phyloP scores from a whole-genome alignment of 257 asterid species.

The Anisodus acutangulus region DNA sequence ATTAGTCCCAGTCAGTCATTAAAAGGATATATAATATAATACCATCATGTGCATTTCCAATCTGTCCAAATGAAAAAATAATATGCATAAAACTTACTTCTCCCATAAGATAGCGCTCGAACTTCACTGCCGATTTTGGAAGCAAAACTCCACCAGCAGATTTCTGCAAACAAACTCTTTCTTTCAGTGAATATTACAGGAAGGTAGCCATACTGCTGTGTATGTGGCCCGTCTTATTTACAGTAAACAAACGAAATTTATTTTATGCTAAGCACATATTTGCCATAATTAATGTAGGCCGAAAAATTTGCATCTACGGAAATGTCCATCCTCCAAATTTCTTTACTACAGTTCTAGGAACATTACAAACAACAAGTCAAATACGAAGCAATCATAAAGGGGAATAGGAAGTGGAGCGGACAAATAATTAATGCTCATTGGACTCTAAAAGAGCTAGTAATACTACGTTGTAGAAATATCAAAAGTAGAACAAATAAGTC shows the following conservation, averaged over 20 bases:
- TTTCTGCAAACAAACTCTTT: conserved; percentile 55
- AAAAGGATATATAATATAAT: background rate
- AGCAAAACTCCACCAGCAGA: conserved; percentile 95
- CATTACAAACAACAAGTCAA: background rate
- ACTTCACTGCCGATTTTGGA: conserved; percentile 88
- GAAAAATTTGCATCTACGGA: background rate
- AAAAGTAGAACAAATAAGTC: background rate
- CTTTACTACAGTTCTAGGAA: background rate
- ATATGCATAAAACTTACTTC: conserved; percentile 59
- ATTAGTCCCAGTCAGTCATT: background rate
- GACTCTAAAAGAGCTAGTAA: background rate
- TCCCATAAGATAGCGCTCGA: conserved; percentile 86
- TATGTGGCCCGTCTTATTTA: background rate
- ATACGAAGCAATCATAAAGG: background rate
- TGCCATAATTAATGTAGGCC: background rate
- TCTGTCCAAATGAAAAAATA: background rate
- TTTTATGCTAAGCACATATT: background rate
- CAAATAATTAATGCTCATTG: background rate
- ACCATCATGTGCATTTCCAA: background rate
- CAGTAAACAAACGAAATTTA: background rate
- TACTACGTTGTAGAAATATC: background rate
- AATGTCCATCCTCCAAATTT: background rate
- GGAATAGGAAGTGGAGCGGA: background rate
- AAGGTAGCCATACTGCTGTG: background rate
- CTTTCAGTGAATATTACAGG: conserved; percentile 15